These are phyloP conservation scores for Aspergillus brasiliensis DNA, from an alignment of 2,329 filamentous ascomycete species.

Conservation along the genomic window DNA sequence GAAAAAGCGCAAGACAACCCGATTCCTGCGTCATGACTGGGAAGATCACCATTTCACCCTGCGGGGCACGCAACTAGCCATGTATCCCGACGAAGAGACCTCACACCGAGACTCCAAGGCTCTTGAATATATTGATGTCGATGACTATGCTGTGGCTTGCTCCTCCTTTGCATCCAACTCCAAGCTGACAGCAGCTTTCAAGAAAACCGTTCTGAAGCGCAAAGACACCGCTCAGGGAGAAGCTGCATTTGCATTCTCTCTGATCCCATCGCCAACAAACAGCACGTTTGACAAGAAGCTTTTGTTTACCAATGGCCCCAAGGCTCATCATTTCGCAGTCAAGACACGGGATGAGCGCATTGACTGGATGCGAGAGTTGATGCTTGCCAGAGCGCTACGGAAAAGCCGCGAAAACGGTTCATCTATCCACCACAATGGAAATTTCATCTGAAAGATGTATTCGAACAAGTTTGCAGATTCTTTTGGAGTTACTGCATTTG, in stretches of 20 bases:
- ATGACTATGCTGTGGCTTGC: slow-evolving; percentile 56
- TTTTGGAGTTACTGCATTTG: not conserved
- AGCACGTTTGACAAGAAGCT: slow-evolving; percentile 46
- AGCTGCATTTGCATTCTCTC: slow-evolving; percentile 44
- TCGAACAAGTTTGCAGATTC: not conserved
- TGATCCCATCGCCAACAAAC: slow-evolving; percentile 46
- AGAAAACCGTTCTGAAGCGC: slow-evolving; percentile 55
- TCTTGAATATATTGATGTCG: slow-evolving; percentile 80
- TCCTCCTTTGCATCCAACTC: slow-evolving; percentile 72
- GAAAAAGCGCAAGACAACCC: slow-evolving; percentile 55
- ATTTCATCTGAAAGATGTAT: not conserved
- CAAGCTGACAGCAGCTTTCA: slow-evolving; percentile 87
- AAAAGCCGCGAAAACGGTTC: slow-evolving; percentile 31
- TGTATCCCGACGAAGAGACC: slow-evolving; percentile 28
- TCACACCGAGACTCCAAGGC: slow-evolving; percentile 25
- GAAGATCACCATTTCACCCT: slow-evolving; percentile 86
- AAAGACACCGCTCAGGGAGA: slow-evolving; percentile 30
- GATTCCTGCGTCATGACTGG: slow-evolving; percentile 90
- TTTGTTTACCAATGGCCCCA: slow-evolving; percentile 58
- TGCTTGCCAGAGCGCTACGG: slow-evolving; percentile 47
- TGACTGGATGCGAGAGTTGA: slow-evolving; percentile 69
- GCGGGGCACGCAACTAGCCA: slow-evolving; percentile 65
- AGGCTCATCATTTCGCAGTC: slow-evolving; percentile 93
- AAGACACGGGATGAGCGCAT: slow-evolving; percentile 85
- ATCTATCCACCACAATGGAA: slow-evolving; percentile 70